These are phyloP conservation scores for Hypoxylon sp. DNA, from an alignment of 2,329 filamentous ascomycete genomes.

Conservation along the genomic window DNA sequence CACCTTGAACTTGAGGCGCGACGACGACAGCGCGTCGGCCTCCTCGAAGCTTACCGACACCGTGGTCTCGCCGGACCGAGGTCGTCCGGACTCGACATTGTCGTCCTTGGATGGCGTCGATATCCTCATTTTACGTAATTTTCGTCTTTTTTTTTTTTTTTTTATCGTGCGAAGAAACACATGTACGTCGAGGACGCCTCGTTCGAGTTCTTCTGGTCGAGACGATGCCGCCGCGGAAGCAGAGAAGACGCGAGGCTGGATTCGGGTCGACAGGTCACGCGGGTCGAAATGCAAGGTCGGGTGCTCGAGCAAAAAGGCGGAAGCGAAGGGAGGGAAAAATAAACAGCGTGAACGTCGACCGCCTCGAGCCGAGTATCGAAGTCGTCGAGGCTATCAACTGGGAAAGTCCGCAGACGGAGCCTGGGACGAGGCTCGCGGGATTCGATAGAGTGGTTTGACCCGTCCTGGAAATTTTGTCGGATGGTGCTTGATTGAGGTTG, in stretches of 20 bases:
- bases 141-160: no score
- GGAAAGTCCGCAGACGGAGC: neutral
- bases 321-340: neutral
- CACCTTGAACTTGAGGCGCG: conserved; percentile 62
- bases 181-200: neutral
- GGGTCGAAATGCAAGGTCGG: neutral
- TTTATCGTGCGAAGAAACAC: neutral
- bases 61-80: conserved; percentile 52
- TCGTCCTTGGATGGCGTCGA: conserved; percentile 32
- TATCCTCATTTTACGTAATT: conserved; percentile 34
- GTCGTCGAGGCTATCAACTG: neutral
- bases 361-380: neutral
- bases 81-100: conserved; percentile 39
- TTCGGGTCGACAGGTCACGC: neutral
- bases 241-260: neutral
- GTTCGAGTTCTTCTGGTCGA: conserved; percentile 5
- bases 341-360: neutral
- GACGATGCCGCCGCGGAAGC: neutral
- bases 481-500: conserved; percentile 9
- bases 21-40: conserved; percentile 48
- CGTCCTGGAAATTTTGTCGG: neutral
- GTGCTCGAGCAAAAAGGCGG: neutral
- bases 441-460: neutral
- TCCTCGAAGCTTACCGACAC: conserved; percentile 59
- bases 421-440: neutral